Evolutionary conservation across 78 protist species (phyloP), one percentile per base, ranked within the genome.

Genomic region (Thecamonas trahens): DNA sequence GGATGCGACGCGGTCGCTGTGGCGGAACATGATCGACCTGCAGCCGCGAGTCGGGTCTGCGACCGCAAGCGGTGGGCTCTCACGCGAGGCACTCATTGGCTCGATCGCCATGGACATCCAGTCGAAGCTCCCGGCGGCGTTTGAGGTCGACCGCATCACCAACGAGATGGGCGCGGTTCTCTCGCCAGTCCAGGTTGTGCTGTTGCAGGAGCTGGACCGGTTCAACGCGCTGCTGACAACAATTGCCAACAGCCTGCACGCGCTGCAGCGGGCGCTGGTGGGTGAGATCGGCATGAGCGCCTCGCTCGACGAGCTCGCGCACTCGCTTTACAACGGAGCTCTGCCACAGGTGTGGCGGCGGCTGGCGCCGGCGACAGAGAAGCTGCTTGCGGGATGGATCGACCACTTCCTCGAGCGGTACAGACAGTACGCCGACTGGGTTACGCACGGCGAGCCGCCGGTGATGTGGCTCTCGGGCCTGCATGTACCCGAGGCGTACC

Each of bases 401-500:
- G 67, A 7, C 15, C 88, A 80, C 73, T 86, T 80, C 72, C 7
- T 28, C 37, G 28, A 62, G 24, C 83, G 97, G 34, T 40, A 74
- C 52, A 22, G 0, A 6, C 94, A 88, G 72, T 91, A 86, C 72
- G 28, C 15, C 15, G 49, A 8, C 28, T 88, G 93, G 93, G 40
- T 81, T 28, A 61, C 52, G 42, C 62, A 59, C 40, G 83, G 86
- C 20, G 90, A 86, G 44, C 94, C 95, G 20, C 26, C 13, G 52
- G 89, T 83, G 28, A 87, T 94, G 80, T 91, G 95, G 96, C 90
- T 94, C 53, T 67, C 94, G 1, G 95, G 96, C 14, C 83, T 94
- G 31, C 88, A 85, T 77, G 55, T 94, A 22, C 97, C 97, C 0
- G 94, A 91, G 61, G 63, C 95, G 11, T 91, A 76, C 77, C 70